phyloP scores from a whole-genome alignment of 768 basidiomycete genomes.

The Podaxis sp. region DNA sequence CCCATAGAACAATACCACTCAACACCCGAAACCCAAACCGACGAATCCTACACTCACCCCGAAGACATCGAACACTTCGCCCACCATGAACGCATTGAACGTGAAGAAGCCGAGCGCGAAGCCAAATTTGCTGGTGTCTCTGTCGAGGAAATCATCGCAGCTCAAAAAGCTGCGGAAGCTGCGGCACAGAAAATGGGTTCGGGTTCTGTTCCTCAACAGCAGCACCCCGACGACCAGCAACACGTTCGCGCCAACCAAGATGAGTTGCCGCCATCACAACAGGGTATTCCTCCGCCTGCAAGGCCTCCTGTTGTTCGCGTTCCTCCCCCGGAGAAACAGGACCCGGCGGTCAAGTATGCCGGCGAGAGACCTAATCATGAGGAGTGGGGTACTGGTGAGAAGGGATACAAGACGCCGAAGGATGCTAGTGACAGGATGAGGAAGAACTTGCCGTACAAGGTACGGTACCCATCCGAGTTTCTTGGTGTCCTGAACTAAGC shows the following conservation, averaged over 20 bases:
- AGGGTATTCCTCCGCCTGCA: conserved; percentile 19
- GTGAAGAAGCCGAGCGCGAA: conserved; percentile 78
- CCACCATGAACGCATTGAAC: conserved; percentile 85
- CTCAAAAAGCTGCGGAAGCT: conserved; percentile 24
- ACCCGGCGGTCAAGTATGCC: conserved; percentile 61
- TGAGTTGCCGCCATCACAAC: not conserved
- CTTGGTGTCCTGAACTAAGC: conserved; percentile 23
- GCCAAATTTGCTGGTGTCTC: conserved; percentile 81
- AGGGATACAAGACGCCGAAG: conserved; percentile 71
- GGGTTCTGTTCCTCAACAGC: conserved; percentile 13
- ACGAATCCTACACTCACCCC: conserved; percentile 90
- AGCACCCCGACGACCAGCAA: conserved; percentile 16
- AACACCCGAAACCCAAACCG: conserved; percentile 96
- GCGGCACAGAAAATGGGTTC: not conserved
- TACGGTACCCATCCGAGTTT: conserved; percentile 28
- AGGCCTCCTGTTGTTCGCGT: conserved; percentile 56
- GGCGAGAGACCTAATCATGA: conserved; percentile 55
- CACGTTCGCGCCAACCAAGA: not conserved
- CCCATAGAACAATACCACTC: conserved; percentile 82
- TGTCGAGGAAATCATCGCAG: conserved; percentile 59
- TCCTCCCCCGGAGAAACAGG: conserved; percentile 66
- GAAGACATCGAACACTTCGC: conserved; percentile 93
- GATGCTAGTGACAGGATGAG: conserved; percentile 76
- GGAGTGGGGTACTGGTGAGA: conserved; percentile 71
- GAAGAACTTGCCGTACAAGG: conserved; percentile 89